Percentiles rank a stretch among this genome's conserved stretches.
Evolutionary conservation across 805 yeast species (phyloP).

Genomic region (Blastobotrys parvus): DNA sequence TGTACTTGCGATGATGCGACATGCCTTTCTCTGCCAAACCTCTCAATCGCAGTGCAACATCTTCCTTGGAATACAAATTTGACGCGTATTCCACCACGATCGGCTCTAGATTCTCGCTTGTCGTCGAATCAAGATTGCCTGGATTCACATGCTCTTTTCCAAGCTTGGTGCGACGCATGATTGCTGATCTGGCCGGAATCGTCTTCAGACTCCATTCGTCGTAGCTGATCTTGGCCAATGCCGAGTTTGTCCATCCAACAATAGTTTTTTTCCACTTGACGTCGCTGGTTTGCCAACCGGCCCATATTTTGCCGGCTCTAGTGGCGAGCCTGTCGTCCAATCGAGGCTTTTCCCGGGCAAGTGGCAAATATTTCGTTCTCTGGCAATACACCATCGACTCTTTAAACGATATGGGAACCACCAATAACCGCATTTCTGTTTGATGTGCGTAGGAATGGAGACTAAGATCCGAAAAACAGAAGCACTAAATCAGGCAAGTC

Average conservation of each 20-base stretch:
- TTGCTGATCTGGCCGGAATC: conserved; percentile 59
- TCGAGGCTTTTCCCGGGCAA: conserved; percentile 29
- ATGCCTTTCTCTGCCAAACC: conserved; percentile 38
- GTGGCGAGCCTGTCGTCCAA: conserved; percentile 36
- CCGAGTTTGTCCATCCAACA: conserved; percentile 42
- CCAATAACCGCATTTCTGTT: conserved; percentile 46
- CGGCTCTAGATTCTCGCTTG: conserved; percentile 19
- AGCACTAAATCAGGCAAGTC: too few relatives aligned
- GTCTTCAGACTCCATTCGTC: conserved; percentile 68
- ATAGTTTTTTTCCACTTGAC: conserved; percentile 49
- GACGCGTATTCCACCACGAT: conserved; percentile 42
- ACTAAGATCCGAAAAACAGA: too few relatives aligned
- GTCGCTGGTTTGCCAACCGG: conserved; percentile 46
- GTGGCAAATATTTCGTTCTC: conserved; percentile 35
- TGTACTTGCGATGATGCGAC: conserved; percentile 46
- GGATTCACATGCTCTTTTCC: conserved; percentile 18
- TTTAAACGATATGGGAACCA: conserved; percentile 61
- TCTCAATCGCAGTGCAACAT: conserved; percentile 34
- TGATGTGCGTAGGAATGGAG: too few relatives aligned
- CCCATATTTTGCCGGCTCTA: conserved; percentile 56
- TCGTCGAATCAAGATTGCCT: conserved; percentile 16
- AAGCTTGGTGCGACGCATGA: conserved; percentile 42
- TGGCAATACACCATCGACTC: conserved; percentile 63
- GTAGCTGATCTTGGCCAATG: conserved; percentile 65
- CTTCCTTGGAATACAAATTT: conserved; percentile 24